Conservation (phyloP, 2,329 filamentous ascomycete genomes). For the Hymenoscyphus occultus region DNA sequence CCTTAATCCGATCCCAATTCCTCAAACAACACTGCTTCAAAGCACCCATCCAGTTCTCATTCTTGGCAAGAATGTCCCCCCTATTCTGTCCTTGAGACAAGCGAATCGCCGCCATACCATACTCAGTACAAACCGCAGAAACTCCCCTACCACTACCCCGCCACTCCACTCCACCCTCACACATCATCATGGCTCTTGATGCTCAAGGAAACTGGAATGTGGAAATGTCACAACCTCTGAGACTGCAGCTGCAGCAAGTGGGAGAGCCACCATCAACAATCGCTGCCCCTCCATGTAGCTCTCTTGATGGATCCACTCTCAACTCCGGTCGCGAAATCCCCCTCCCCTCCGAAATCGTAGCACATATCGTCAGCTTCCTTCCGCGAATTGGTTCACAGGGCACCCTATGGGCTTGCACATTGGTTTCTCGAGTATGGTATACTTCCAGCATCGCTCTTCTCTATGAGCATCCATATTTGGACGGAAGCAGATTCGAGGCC, state of each 20-base stretch:
- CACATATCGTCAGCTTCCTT: conserved; percentile 33
- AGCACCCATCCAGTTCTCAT: no score
- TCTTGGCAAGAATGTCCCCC: not conserved
- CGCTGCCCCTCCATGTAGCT: not conserved
- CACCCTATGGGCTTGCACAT: conserved; percentile 32
- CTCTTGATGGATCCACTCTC: not conserved
- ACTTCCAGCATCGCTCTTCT: conserved; percentile 28
- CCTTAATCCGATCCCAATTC: no score
- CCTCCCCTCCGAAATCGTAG: conserved; percentile 35
- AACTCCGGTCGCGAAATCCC: conserved; percentile 25
- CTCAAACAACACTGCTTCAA: no score
- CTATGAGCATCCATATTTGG: conserved; percentile 32
- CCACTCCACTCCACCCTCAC: not conserved
- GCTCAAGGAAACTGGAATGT: conserved; percentile 35
- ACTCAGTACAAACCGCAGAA: not conserved
- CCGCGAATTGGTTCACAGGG: conserved; percentile 25
- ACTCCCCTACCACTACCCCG: not conserved
- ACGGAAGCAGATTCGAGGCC: conserved; percentile 32
- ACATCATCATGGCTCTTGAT: conserved; percentile 30
- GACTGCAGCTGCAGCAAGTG: conserved; percentile 4
- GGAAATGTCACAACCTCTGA: conserved; percentile 32
- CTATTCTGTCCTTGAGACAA: not conserved
- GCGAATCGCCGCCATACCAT: not conserved
- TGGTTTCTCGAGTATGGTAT: conserved; percentile 36
- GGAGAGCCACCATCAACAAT: not conserved